Evolutionary conservation across 139 green algal species (phyloP), one percentile per base, ranked within the genome.

Genomic region (Tetradesmus obliquus): DNA sequence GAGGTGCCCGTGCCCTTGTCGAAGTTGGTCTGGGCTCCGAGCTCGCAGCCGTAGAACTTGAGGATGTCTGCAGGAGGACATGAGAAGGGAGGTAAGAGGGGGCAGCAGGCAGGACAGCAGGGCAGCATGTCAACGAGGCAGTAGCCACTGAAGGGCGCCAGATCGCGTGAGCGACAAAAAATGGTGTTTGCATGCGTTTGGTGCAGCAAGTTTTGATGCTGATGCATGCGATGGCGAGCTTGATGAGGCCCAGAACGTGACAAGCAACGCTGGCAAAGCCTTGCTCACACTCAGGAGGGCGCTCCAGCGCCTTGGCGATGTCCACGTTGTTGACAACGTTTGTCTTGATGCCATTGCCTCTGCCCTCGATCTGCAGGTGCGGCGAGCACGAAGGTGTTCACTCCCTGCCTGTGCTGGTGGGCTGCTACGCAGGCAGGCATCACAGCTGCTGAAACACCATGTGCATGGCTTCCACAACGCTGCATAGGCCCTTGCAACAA

Each of bases 251-350:
- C 10, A 71, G 60, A 71, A 71, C 60, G 60, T 71, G 60, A 71
- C 60, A 71, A 71, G 60, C 60, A 71, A 71, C 57, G 7, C 57
- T 66, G 57, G 57, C 57, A 8, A 66, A 71, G 60, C 60, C 60
- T 13, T 71, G 57, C 97, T 95, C 92, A 98, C 97, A 99, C 58
- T 98, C 96, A 32, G 98, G 96, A 12, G 98, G 97, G 0, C 98
- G 94, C 82, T 98, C 98, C 81, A 99, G 92, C 2, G 98, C 98
- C 93, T 99, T 99, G 55, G 98, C 98, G 55, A 99, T 98, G 82
- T 99, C 98, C 6, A 99, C 98, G 91, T 99, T 99, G 97, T 99
- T 99, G 55, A 99, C 98, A 2, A 99, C 95, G 91, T 99, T 99
- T 3, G 98, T 99, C 89, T 99, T 99, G 94, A 99, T 99, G 91